phyloP scores from a whole-genome alignment of 306 rosid species.

The Canavalia gladiata region DNA sequence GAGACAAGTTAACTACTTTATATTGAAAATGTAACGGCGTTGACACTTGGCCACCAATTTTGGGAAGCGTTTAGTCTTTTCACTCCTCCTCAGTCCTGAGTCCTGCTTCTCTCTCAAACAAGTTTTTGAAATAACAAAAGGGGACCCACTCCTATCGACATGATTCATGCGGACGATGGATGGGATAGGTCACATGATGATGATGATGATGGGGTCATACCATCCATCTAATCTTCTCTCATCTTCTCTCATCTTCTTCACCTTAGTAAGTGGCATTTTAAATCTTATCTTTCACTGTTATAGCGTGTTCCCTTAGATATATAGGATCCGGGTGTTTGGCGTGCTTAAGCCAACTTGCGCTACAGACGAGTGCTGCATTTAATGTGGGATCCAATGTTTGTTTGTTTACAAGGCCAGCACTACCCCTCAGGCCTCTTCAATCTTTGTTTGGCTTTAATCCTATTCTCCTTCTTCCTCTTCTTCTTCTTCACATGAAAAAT shows the following conservation, averaged over 20 bases:
- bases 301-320: slow-evolving; percentile 18
- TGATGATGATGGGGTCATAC: slow-evolving; percentile 43
- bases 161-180: neutral
- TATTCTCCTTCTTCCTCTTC: neutral
- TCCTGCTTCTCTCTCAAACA: too few relatives aligned
- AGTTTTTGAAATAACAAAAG: too few relatives aligned
- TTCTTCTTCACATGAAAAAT: slow-evolving; percentile 5
- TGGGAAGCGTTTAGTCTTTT: slow-evolving; percentile 43
- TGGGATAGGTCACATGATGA: neutral
- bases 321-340: neutral
- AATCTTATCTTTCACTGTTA: neutral
- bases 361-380: slow-evolving; percentile 43
- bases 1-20: slow-evolving; percentile 57
- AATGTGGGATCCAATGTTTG: slow-evolving; percentile 58
- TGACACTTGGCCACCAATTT: slow-evolving; percentile 64
- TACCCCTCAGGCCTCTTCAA: neutral
- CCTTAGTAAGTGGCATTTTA: too few relatives aligned
- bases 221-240: slow-evolving; percentile 42
- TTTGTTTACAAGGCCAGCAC: slow-evolving; percentile 33
- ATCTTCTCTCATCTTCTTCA: too few relatives aligned
- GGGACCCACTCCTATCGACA: slow-evolving; percentile 37
- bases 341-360: slow-evolving; percentile 46
- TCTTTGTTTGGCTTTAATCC: neutral
- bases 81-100: neutral
- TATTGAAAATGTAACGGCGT: slow-evolving; percentile 63